A percentile compares a stretch with the other conserved stretches of the same genome.
phyloP scores from a whole-genome alignment of 345 rosid genomes.

The Stellera chamaejasme region DNA sequence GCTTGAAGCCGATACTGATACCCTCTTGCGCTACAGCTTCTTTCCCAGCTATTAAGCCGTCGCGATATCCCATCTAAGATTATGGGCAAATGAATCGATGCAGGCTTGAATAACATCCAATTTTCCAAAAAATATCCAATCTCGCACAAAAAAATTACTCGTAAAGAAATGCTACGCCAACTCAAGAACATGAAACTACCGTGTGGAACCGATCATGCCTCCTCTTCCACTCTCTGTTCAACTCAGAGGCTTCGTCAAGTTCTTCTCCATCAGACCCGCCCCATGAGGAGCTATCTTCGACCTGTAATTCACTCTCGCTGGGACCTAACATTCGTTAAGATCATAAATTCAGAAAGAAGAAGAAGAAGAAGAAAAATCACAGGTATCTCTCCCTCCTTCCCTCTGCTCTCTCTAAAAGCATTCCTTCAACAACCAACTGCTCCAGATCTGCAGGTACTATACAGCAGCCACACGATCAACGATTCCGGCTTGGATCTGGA shows the following conservation, averaged over 20 bases:
- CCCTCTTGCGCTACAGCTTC: conserved; percentile 77
- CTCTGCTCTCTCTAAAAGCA: too few relatives aligned
- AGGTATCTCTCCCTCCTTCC: too few relatives aligned
- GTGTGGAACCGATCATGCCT: conserved; percentile 33
- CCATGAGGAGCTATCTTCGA: conserved; percentile 30
- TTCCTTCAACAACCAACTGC: too few relatives aligned
- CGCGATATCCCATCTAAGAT: conserved; percentile 68
- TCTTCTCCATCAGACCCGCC: conserved; percentile 42
- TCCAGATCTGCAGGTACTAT: too few relatives aligned
- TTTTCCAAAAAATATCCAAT: too few relatives aligned
- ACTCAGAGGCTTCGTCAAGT: conserved; percentile 17
- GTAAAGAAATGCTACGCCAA: background rate
- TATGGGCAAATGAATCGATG: background rate
- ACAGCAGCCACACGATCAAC: too few relatives aligned
- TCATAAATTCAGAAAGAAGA: too few relatives aligned
- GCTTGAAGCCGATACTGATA: conserved; percentile 61
- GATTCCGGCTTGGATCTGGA: too few relatives aligned
- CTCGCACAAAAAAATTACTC: background rate
- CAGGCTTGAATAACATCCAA: conserved; percentile 5
- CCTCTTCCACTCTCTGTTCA: conserved; percentile 38
- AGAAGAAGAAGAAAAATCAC: too few relatives aligned
- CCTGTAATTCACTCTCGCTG: conserved; percentile 20
- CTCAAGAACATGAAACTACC: conserved; percentile 19
- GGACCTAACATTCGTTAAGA: conserved; percentile 12
- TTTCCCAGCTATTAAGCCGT: conserved; percentile 68